Percentiles rank a stretch among this genome's conserved stretches.
phyloP scores from a whole-genome alignment of 2,329 filamentous ascomycete species.

The Geosmithia morbida region DNA sequence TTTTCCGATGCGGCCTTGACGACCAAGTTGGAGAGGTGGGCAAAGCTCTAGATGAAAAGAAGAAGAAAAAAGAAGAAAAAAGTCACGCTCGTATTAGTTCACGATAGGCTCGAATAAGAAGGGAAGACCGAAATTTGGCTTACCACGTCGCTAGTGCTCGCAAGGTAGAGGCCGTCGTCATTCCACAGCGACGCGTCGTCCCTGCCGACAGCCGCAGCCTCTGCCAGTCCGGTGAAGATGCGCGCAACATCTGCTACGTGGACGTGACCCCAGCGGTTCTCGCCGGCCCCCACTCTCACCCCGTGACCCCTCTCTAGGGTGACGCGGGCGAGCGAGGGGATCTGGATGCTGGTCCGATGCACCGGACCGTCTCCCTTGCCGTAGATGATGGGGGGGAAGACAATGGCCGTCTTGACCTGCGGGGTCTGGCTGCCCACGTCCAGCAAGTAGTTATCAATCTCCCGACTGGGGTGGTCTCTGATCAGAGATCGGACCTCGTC shows the following conservation, averaged over 20 bases:
- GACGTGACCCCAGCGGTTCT: constrained; percentile 19
- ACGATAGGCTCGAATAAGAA: too few species aligned
- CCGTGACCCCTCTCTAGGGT: constrained; percentile 17
- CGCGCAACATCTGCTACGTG: constrained; percentile 17
- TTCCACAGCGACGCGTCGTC: constrained; percentile 17
- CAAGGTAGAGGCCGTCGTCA: constrained; percentile 21
- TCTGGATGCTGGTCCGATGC: constrained; percentile 24
- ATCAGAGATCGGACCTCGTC: constrained; percentile 12
- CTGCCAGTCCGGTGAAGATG: constrained; percentile 14
- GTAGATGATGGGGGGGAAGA: constrained; percentile 23
- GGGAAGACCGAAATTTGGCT: constrained; percentile 2
- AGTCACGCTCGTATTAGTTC: too few species aligned
- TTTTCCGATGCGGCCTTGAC: constrained; percentile 10
- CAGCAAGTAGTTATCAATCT: constrained; percentile 21
- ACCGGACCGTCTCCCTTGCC: constrained; percentile 20
- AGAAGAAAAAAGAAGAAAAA: too few species aligned
- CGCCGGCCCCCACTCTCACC: constrained; percentile 16
- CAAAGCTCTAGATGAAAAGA: constrained; percentile 13
- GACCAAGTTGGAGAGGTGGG: constrained; percentile 14
- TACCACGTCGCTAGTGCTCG: constrained; percentile 13
- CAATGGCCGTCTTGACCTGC: constrained; percentile 16
- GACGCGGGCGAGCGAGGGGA: constrained; percentile 18
- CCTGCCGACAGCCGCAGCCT: constrained; percentile 11
- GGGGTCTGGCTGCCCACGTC: constrained; percentile 11
- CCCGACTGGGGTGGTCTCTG: constrained; percentile 10